Evolutionary conservation across 352 stramenopile genomes (phyloP).

Genomic region (Blastocystis sp.): DNA sequence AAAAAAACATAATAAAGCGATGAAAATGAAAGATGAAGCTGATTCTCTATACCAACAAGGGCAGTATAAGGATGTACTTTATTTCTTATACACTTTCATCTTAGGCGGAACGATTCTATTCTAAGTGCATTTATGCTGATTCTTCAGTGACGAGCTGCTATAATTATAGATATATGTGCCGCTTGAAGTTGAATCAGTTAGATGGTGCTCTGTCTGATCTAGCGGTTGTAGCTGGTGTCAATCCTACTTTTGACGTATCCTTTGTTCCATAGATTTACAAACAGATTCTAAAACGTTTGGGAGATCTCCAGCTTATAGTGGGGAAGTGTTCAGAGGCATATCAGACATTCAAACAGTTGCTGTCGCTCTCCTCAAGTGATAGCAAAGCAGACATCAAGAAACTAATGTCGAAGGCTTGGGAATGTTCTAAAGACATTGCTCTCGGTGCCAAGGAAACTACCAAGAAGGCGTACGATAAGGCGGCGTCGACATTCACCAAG

Average conservation of each 20-base stretch:
- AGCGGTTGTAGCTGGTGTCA: neutral
- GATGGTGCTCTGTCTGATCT: constrained; percentile 31
- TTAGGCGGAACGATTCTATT: constrained; percentile 54
- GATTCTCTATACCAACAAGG: neutral
- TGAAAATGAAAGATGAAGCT: neutral
- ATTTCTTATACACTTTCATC: neutral
- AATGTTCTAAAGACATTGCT: neutral
- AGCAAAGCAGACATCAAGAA: constrained; percentile 37
- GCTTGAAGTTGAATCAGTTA: constrained; percentile 1
- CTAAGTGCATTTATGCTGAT: constrained; percentile 53
- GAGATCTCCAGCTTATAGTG: constrained; percentile 31
- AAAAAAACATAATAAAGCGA: neutral
- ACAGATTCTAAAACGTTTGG: constrained; percentile 24
- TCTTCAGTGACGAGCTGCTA: neutral
- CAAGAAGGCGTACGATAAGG: neutral
- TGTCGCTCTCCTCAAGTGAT: neutral
- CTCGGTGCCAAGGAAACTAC: neutral
- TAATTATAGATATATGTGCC: constrained; percentile 11
- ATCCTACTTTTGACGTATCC: constrained; percentile 1
- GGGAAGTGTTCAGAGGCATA: constrained; percentile 25
- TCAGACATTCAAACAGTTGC: neutral
- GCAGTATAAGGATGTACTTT: constrained; percentile 2
- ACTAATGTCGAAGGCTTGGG: neutral
- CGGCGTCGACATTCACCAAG: constrained; percentile 4
- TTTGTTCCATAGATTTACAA: neutral